Conservation (phyloP, 352 stramenopile genomes). For the Globisporangium polare region DNA sequence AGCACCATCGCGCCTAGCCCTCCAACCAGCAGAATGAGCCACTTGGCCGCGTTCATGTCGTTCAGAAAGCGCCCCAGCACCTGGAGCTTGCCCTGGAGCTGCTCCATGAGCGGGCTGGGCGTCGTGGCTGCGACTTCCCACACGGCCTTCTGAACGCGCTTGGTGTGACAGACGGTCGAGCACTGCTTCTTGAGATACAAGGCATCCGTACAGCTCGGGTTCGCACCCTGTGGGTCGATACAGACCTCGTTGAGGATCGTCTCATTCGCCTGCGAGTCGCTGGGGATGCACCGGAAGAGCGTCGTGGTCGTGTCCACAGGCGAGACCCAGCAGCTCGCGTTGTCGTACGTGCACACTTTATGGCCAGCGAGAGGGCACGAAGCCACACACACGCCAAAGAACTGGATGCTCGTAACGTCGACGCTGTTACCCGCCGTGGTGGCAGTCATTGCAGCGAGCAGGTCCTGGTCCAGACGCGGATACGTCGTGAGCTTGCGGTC, state of each 20-base stretch:
- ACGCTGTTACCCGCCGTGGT: conserved; percentile 21
- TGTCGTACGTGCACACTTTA: conserved; percentile 68
- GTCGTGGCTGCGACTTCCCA: conserved; percentile 52
- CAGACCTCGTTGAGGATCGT: conserved; percentile 55
- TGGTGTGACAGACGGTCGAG: conserved; percentile 48
- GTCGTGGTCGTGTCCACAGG: conserved; percentile 46
- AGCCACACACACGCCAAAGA: conserved; percentile 78
- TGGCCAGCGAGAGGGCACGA: conserved; percentile 46
- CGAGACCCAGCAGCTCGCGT: conserved; percentile 57
- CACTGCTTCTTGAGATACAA: conserved; percentile 32
- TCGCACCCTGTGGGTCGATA: conserved; percentile 50
- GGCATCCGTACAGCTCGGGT: conserved; percentile 47
- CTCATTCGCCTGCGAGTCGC: conserved; percentile 52
- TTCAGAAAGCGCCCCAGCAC: conserved; percentile 65
- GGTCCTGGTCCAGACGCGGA: conserved; percentile 76
- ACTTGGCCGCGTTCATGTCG: conserved; percentile 64
- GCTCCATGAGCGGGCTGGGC: conserved; percentile 58
- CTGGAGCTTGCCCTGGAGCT: conserved; percentile 60
- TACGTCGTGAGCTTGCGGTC: conserved; percentile 60
- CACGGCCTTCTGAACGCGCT: conserved; percentile 64
- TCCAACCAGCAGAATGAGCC: conserved; percentile 52
- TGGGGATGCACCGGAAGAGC: conserved; percentile 74
- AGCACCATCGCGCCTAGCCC: conserved; percentile 49
- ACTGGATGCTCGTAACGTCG: conserved; percentile 46
- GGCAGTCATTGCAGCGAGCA: conserved; percentile 35